Conservation (phyloP, 768 basidiomycete genomes). For the Rhizopogon roseolus region DNA sequence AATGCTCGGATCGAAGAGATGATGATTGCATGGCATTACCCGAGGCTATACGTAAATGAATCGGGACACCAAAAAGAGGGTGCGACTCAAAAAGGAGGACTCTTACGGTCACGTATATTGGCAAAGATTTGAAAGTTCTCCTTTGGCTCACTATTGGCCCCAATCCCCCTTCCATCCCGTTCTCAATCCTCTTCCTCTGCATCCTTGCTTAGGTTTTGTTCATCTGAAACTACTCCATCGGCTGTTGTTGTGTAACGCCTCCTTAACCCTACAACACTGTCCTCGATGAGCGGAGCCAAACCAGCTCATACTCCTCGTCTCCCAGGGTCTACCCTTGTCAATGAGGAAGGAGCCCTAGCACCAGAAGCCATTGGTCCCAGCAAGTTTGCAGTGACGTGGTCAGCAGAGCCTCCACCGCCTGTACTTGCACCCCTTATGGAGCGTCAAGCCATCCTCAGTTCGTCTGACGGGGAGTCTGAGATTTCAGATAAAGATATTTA, state of each 20-base stretch:
- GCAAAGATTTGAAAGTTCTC: background rate
- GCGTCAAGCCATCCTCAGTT: slow-evolving; percentile 39
- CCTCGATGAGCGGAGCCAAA: slow-evolving; percentile 25
- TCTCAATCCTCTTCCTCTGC: background rate
- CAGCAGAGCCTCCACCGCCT: slow-evolving; percentile 38
- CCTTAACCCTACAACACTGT: background rate
- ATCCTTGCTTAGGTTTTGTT: background rate
- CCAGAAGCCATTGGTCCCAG: slow-evolving; percentile 44
- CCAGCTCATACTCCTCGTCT: slow-evolving; percentile 48
- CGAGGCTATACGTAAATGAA: background rate
- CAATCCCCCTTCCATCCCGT: background rate
- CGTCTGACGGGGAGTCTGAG: slow-evolving; percentile 49
- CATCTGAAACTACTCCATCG: background rate
- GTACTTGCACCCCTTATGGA: slow-evolving; percentile 31
- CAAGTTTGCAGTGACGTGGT: slow-evolving; percentile 61
- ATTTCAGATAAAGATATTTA: slow-evolving; percentile 39
- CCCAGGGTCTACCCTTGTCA: slow-evolving; percentile 30
- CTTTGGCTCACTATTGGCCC: background rate
- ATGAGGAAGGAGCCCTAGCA: slow-evolving; percentile 37
- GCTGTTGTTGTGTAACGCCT: background rate
- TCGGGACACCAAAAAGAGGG: background rate
- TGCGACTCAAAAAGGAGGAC: background rate
- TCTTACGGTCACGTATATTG: background rate
- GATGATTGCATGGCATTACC: too few relatives aligned
- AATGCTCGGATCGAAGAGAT: too few relatives aligned